A percentile compares a stretch with the other conserved stretches of the same genome.
Conservation (phyloP, 2,329 filamentous ascomycete genomes). For the Colletotrichum lupini region DNA sequence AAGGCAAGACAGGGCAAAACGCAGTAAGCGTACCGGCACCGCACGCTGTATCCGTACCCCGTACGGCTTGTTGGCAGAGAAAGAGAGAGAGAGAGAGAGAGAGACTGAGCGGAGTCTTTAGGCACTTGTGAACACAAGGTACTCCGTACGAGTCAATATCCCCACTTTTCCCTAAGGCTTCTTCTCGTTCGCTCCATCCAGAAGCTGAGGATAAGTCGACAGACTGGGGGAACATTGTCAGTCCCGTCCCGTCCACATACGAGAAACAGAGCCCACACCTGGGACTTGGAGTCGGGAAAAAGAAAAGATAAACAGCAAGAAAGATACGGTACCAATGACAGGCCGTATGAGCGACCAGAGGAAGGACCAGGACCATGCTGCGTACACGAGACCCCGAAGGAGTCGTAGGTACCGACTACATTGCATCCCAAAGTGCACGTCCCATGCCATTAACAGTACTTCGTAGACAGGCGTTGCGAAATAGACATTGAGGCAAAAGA, state of each 20-base stretch:
- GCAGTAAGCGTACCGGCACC: neutral
- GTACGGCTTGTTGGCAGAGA: neutral
- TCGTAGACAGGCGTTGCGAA: neutral
- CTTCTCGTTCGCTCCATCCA: conserved; percentile 17
- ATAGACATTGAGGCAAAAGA: neutral
- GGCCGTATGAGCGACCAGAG: neutral
- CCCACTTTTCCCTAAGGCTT: conserved; percentile 20
- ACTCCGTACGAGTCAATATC: conserved; percentile 22
- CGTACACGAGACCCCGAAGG: neutral
- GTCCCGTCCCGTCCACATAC: neutral
- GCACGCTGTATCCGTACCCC: neutral
- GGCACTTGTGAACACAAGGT: conserved; percentile 7
- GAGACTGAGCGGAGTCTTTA: neutral
- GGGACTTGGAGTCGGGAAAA: neutral
- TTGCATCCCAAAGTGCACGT: neutral
- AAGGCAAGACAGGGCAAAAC: conserved; percentile 6
- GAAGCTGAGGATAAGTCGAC: conserved; percentile 3
- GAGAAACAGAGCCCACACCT: conserved; percentile 5
- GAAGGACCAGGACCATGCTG: neutral
- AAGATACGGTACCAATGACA: neutral
- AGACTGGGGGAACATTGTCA: conserved; percentile 5
- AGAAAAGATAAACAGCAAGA: neutral
- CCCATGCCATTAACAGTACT: neutral
- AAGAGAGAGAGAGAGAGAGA: neutral
- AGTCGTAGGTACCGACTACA: neutral